Evolutionary conservation across 805 yeast genomes (phyloP), one percentile per base, ranked within the genome.

Genomic region (Candida ascalaphidarum): DNA sequence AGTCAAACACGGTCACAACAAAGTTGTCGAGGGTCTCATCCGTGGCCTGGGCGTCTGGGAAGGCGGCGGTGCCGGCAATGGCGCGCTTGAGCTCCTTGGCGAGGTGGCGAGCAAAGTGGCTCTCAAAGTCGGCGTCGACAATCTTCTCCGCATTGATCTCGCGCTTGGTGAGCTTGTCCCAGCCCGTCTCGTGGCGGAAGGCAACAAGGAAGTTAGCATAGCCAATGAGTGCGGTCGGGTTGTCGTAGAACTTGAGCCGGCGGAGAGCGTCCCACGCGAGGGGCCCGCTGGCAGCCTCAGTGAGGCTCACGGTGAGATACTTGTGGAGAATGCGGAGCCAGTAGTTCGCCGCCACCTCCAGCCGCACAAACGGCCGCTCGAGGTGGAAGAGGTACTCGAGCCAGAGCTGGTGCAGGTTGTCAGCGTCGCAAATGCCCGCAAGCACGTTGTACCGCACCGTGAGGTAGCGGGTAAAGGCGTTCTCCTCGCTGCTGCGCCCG

Each of bases 381-480:
- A 45, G 39, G 16, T 42, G 29, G 14, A 26, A 27, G 28, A 61
- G 44, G 33, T 43, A 61, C 12, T 50, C 55, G 10, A 40, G 30
- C 61, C 63, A 57, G 13, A 46, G 31, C n/a, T 41, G 35, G 22
- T 32, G 29, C 12, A 43, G 32, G 18, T 36, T 38, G 2, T 37
- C 39, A 10, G 32, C 36, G 19, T 34, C 35, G 13, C 44, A 35
- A n/a, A 34, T 31, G 1, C 65, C 65, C 23, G 43, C 30, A 26
- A 62, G 40, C 3, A 52, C 54, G 30, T 49, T 43, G 34, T 52
- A 58, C 16, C 66, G 44, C 14, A 59, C 53, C 5, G 44, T 41
- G 25, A 61, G 39, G 37, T 52, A 56, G 27, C 49, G 46, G 23
- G 52, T 22, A 29, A 60, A 58, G 11, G 52, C 52, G 18, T 35